Evolutionary conservation across 208 protist genomes (phyloP).

Genomic region (Leishmania major): DNA sequence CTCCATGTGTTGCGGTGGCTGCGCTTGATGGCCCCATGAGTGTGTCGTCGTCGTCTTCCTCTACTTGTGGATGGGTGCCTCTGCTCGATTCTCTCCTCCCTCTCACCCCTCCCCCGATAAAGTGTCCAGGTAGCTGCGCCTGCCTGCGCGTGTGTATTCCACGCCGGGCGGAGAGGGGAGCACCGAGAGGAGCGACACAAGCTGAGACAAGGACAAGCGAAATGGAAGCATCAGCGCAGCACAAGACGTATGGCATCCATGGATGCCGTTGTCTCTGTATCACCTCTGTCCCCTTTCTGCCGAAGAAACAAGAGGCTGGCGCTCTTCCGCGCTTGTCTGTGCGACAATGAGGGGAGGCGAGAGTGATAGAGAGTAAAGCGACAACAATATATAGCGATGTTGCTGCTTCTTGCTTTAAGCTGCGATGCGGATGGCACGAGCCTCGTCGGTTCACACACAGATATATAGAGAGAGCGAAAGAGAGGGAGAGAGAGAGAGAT

Average conservation of each 20-base stretch:
- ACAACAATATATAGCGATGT: neutral
- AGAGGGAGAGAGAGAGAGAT: neutral
- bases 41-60: neutral
- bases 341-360: neutral
- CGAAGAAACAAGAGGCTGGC: neutral
- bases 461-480: neutral
- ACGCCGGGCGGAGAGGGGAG: neutral
- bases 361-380: neutral
- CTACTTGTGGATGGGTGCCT: neutral
- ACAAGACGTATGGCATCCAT: neutral
- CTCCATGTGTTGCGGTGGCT: neutral
- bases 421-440: neutral
- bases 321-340: neutral
- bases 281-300: neutral
- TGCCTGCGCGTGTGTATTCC: neutral
- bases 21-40: neutral
- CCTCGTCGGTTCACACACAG: neutral
- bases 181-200: neutral
- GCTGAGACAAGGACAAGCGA: neutral
- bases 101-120: neutral
- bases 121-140: neutral
- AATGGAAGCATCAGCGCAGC: neutral
- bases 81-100: neutral
- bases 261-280: neutral
- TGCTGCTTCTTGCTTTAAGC: neutral